phyloP scores from a whole-genome alignment of 306 rosid genomes.

The Vigna angularis region DNA sequence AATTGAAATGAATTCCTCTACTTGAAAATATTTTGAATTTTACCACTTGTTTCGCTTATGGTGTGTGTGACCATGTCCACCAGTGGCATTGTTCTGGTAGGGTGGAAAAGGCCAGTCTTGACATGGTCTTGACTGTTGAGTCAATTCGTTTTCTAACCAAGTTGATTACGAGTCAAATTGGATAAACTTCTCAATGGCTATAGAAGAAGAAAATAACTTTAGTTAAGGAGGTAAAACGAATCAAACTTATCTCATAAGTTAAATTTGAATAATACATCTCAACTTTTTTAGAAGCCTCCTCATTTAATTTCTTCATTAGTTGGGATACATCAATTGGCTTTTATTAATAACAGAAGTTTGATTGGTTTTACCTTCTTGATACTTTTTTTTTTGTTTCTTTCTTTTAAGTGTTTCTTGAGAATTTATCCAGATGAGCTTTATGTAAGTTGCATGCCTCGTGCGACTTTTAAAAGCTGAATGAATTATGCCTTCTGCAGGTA shows the following conservation, averaged over 20 bases:
- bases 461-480: slow-evolving; percentile 14
- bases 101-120: slow-evolving; percentile 2
- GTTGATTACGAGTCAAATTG: slow-evolving; percentile 16
- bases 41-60: slow-evolving; percentile 7
- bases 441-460: slow-evolving; percentile 11
- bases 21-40: slow-evolving; percentile 1
- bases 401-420: background rate
- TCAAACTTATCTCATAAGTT: background rate
- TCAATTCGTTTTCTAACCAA: slow-evolving; percentile 29
- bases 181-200: background rate
- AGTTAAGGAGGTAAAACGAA: background rate
- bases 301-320: background rate
- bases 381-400: background rate
- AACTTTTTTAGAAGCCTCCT: background rate
- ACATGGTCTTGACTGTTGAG: background rate
- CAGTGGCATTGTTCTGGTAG: background rate
- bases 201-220: background rate
- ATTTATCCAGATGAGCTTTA: background rate
- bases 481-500: slow-evolving; percentile 62
- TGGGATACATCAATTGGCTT: background rate
- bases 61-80: slow-evolving; percentile 8
- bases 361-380: background rate
- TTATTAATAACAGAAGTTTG: background rate
- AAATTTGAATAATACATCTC: background rate
- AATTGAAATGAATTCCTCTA: background rate